Evolutionary conservation across 225 moss, liverwort and hornwort genomes (phyloP).

Genomic region (Marchantia polymorpha): DNA sequence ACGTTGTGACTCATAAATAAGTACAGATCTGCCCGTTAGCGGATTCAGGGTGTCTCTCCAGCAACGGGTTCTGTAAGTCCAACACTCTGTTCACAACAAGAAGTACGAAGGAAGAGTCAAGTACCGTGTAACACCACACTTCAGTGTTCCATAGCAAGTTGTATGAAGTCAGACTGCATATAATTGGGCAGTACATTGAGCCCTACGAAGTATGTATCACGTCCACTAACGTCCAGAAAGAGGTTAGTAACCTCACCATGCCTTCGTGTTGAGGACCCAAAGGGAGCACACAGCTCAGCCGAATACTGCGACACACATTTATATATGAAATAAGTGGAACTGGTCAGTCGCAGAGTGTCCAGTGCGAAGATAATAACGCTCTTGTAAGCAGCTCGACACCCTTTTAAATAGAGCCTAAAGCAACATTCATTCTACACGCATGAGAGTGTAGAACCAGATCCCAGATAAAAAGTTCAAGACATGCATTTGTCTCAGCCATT

Average conservation of each 20-base stretch:
- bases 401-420: too few relatives aligned
- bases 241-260: conserved; percentile 5
- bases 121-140: not conserved
- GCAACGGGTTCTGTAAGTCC: conserved; percentile 10
- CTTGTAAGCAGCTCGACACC: not conserved
- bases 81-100: not conserved
- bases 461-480: too few relatives aligned
- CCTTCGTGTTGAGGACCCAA: conserved; percentile 22
- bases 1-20: too few relatives aligned
- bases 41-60: conserved; percentile 11
- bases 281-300: conserved; percentile 13
- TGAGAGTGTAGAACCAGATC: too few relatives aligned
- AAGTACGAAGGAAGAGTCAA: not conserved
- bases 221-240: not conserved
- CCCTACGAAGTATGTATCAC: not conserved
- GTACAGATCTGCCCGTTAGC: too few relatives aligned
- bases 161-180: not conserved
- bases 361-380: not conserved
- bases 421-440: too few relatives aligned
- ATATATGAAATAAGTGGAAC: not conserved
- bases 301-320: conserved; percentile 6
- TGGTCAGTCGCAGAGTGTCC: not conserved
- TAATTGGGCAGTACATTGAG: not conserved
- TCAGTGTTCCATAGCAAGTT: not conserved
- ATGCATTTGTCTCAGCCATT: too few relatives aligned